These are phyloP conservation scores for Massariosphaeria phaeospora DNA, from an alignment of 495 filamentous ascomycete species.

Conservation along the genomic window DNA sequence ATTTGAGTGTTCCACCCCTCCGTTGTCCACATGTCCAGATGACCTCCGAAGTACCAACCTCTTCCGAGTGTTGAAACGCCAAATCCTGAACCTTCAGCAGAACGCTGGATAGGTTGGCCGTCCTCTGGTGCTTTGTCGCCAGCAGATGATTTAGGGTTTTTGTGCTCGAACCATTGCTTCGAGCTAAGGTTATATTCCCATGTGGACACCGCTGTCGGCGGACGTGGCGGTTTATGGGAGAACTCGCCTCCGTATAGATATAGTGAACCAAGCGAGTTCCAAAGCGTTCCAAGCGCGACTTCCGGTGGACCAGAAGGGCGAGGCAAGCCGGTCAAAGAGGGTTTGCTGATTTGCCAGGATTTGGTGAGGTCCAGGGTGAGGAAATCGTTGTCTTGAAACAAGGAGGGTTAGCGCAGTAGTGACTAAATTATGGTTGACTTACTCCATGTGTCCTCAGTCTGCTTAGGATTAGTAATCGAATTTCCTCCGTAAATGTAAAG, in stretches of 20 bases:
- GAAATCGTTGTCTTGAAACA: constrained; percentile 60
- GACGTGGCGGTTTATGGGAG: constrained; percentile 51
- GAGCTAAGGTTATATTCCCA: constrained; percentile 63
- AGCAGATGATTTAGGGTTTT: constrained; percentile 50
- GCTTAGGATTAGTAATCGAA: constrained; percentile 47
- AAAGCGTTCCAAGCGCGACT: constrained; percentile 65
- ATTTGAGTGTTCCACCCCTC: constrained; percentile 61
- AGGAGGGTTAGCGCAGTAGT: constrained; percentile 37
- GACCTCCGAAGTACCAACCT: constrained; percentile 73
- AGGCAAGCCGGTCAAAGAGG: constrained; percentile 55
- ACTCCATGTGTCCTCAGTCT: constrained; percentile 62
- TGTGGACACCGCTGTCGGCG: constrained; percentile 52
- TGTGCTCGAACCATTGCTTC: constrained; percentile 57
- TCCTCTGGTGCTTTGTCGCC: constrained; percentile 55
- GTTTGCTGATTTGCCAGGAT: constrained; percentile 60
- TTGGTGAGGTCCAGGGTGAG: constrained; percentile 60
- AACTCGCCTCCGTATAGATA: constrained; percentile 71
- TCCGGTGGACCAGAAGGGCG: constrained; percentile 64
- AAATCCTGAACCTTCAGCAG: constrained; percentile 66
- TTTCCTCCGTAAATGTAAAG: constrained; percentile 73
- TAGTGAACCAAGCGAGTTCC: constrained; percentile 61
- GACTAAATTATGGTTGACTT: too few species aligned
- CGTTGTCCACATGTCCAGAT: constrained; percentile 63
- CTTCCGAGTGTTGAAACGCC: constrained; percentile 61
- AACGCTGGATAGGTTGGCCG: constrained; percentile 52